These are phyloP conservation scores for Acacia acuminata DNA, from an alignment of 306 rosid species.

Conservation along the genomic window DNA sequence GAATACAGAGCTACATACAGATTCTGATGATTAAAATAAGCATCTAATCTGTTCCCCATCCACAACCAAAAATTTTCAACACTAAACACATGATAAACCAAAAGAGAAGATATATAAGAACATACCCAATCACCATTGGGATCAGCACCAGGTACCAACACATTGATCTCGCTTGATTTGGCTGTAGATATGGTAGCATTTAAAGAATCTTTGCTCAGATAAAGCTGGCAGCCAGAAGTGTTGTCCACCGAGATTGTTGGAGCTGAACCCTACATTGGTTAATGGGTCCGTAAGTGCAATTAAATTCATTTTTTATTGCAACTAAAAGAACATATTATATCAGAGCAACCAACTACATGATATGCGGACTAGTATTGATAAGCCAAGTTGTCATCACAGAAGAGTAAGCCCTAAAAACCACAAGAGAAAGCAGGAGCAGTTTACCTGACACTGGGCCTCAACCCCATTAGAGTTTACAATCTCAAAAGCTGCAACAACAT, in stretches of 20 bases:
- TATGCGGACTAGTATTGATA: background rate
- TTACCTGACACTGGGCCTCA: conserved; percentile 98
- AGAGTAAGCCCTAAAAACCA: background rate
- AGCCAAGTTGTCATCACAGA: conserved; percentile 11
- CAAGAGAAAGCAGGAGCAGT: background rate
- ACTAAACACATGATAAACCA: background rate
- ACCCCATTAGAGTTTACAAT: conserved; percentile 88
- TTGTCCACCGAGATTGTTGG: conserved; percentile 95
- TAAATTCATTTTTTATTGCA: too few relatives aligned
- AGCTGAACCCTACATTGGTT: conserved; percentile 71
- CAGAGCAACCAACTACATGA: background rate
- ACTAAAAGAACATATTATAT: too few relatives aligned
- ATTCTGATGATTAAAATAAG: background rate
- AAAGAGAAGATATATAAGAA: conserved; percentile 29
- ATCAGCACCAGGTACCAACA: conserved; percentile 76
- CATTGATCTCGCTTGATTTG: conserved; percentile 94
- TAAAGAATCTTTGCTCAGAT: conserved; percentile 85
- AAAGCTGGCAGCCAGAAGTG: conserved; percentile 86
- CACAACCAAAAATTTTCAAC: conserved; percentile 10
- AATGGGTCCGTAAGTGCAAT: conserved; percentile 23
- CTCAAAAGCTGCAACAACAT: conserved; percentile 99
- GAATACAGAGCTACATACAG: background rate
- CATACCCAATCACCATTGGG: conserved; percentile 93
- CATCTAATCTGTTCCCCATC: background rate
- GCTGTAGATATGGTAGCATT: conserved; percentile 84